Evolutionary conservation across 495 filamentous ascomycete species (phyloP).

Genomic region (Lentithecium fluviatile): DNA sequence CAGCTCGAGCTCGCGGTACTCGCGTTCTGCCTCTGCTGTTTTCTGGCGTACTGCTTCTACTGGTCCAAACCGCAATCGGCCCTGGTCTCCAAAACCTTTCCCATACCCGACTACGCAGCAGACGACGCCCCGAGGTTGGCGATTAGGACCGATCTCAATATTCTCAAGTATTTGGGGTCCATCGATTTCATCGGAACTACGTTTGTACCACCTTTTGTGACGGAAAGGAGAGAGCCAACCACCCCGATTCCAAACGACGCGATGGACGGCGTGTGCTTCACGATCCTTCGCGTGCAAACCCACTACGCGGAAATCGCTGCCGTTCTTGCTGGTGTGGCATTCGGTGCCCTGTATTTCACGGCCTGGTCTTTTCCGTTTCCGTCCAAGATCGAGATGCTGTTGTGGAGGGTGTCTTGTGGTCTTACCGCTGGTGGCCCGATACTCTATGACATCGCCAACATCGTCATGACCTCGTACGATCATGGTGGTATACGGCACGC

Average conservation of each 20-base stretch:
- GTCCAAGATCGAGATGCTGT: neutral
- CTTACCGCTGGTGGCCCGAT: neutral
- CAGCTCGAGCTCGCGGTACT: neutral
- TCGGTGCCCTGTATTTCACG: neutral
- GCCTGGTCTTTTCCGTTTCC: conserved; percentile 4
- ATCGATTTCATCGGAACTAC: neutral
- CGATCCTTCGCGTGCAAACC: neutral
- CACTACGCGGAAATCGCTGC: neutral
- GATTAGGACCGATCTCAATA: neutral
- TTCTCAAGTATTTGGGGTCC: neutral
- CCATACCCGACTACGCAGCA: neutral
- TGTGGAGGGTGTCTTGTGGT: neutral
- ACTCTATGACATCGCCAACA: neutral
- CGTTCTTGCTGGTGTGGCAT: neutral
- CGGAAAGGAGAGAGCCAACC: neutral
- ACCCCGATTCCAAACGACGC: neutral
- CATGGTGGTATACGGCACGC: neutral
- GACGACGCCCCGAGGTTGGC: neutral
- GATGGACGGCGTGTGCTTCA: neutral
- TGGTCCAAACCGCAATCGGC: neutral
- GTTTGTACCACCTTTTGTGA: neutral
- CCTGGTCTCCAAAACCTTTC: neutral
- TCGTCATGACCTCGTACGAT: neutral
- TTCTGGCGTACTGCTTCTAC: neutral
- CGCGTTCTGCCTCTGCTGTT: neutral